These are phyloP conservation scores for Solanum sejunctum DNA, from an alignment of 257 asterid species.

Conservation along the genomic window DNA sequence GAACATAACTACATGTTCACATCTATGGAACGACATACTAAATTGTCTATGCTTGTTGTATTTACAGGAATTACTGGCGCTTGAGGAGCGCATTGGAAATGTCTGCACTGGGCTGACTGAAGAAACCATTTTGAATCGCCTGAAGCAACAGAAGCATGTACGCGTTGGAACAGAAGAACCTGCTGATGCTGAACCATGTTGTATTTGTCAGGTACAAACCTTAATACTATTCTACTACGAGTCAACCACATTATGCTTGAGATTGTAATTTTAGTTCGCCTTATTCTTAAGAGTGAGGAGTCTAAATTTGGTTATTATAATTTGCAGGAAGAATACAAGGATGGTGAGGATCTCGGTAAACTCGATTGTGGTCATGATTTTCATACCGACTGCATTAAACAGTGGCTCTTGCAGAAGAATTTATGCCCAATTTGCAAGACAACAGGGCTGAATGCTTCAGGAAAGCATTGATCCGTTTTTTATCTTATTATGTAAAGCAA, in stretches of 20 bases:
- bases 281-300: not conserved
- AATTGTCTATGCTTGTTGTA: not conserved
- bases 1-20: not conserved
- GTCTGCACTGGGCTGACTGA: constrained; percentile 30
- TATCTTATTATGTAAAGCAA: not conserved
- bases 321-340: constrained; percentile 32
- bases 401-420: constrained; percentile 38
- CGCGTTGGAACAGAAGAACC: constrained; percentile 5
- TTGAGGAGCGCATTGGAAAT: constrained; percentile 37
- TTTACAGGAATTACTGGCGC: constrained; percentile 28
- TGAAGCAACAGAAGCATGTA: constrained; percentile 19
- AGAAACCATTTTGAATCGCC: constrained; percentile 17
- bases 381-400: constrained; percentile 26
- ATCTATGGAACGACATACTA: not conserved
- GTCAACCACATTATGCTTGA: not conserved
- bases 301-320: not conserved
- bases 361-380: constrained; percentile 37
- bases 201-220: constrained; percentile 28
- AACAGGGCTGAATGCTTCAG: constrained; percentile 18
- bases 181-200: constrained; percentile 27
- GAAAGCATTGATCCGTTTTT: not conserved
- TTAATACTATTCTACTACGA: not conserved
- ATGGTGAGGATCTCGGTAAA: constrained; percentile 25
- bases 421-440: constrained; percentile 39
- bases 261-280: not conserved